Evolutionary conservation across 805 yeast genomes (phyloP), one percentile per base, ranked within the genome.

Genomic region (Ogataea chonburiensis): DNA sequence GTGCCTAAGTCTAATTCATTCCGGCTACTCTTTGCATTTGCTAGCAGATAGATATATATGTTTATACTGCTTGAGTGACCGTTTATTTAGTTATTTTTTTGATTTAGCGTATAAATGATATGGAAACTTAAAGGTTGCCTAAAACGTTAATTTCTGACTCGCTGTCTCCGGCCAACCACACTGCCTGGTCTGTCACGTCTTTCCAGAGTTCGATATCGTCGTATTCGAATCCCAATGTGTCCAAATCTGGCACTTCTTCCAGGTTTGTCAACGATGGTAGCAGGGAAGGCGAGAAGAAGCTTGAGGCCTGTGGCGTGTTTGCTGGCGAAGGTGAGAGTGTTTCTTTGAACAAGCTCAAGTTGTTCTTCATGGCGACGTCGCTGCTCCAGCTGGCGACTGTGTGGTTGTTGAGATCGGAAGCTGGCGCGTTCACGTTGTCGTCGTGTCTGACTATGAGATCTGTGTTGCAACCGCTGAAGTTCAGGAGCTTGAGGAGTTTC

Each of bases 141-240:
- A 55, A 37, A 13, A 47, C 38, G 24, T 43, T 45, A 25, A 69
- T 58, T 30, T 67, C 73, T 23, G 64, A 68, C 14, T 64, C 62
- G 12, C 57, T 60, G 29, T 67, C 75, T 38, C 72, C 73, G 2
- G 60, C 51, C 38, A 84, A 58, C 94, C 94, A 84, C 47, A 75
- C 79, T 0, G 89, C 89, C 50, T 82, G 86, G 50, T 73, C 75
- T 0, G 88, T 77, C 37, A 84, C 79, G 45, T 83, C 89, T 52
- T 76, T 79, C 94, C 94, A 84, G 20, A 84, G 60, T 42, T 80
- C 71, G 32, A 64, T 56, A 45, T 76, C 81, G 3, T 60, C 54
- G 12, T 63, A 57, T n/a, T 63, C 63, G 2, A 61, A 55, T 16
- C 44, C 48, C 26, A 55, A 35, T 17, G 50, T 59, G 43, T 64